Conservation (phyloP, 2,329 filamentous ascomycete species). For the Claviceps sp. region DNA sequence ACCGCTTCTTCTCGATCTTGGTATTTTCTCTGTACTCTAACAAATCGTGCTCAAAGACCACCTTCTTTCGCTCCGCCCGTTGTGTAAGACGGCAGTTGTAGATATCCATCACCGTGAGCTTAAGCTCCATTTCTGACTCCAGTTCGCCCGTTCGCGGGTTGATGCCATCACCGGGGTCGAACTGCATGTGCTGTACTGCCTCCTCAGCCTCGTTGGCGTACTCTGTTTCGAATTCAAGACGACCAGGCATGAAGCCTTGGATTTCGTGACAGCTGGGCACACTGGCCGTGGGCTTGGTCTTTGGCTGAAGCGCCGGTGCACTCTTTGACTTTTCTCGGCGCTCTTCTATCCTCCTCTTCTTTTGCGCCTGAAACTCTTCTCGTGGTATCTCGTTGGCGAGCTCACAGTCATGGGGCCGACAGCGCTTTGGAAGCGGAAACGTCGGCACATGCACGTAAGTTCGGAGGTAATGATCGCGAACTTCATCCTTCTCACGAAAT, state of each 20-base stretch:
- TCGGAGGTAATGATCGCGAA: conserved; percentile 82
- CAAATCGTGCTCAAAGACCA: conserved; percentile 89
- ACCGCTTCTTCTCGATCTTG: conserved; percentile 82
- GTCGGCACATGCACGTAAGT: conserved; percentile 72
- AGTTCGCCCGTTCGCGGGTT: conserved; percentile 73
- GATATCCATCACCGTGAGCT: conserved; percentile 95
- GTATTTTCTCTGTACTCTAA: conserved; percentile 89
- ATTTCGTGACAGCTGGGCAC: conserved; percentile 96
- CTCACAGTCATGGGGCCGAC: conserved; percentile 67
- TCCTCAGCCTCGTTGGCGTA: conserved; percentile 97
- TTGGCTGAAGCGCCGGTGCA: conserved; percentile 69
- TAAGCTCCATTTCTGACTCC: conserved; percentile 93
- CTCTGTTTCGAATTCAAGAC: conserved; percentile 93
- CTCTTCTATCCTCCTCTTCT: conserved; percentile 88
- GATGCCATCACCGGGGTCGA: conserved; percentile 87
- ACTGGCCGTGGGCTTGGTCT: conserved; percentile 91
- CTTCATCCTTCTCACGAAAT: conserved; percentile 87
- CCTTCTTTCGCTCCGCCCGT: conserved; percentile 86
- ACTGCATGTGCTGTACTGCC: conserved; percentile 95
- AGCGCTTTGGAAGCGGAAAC: conserved; percentile 79
- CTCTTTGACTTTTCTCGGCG: conserved; percentile 78
- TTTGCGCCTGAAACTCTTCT: conserved; percentile 83
- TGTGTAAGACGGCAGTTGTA: conserved; percentile 89
- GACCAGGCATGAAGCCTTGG: conserved; percentile 96
- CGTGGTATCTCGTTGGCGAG: conserved; percentile 71